phyloP scores from a whole-genome alignment of 805 yeast genomes.

The Tanozyma kutaoensis region DNA sequence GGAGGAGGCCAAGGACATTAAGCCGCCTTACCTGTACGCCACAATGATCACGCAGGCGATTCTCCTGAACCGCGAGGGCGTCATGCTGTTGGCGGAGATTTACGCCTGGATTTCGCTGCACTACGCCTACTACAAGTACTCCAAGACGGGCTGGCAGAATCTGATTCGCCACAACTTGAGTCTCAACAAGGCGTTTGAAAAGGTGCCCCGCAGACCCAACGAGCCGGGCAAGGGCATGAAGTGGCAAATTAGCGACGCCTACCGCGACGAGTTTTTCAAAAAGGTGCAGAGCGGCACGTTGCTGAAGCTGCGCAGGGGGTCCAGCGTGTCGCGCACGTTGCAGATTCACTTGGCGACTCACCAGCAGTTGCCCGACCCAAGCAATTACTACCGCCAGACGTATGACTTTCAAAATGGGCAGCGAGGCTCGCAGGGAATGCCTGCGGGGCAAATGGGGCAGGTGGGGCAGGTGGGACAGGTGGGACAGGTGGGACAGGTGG shows the following conservation, averaged over 20 bases:
- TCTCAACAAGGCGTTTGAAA: slow-evolving; percentile 92
- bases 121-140: slow-evolving; percentile 83
- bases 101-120: slow-evolving; percentile 81
- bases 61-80: slow-evolving; percentile 75
- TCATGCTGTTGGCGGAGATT: slow-evolving; percentile 80
- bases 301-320: slow-evolving; percentile 65
- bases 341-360: slow-evolving; percentile 61
- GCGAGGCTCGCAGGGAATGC: too few relatives aligned
- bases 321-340: slow-evolving; percentile 67
- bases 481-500: too few relatives aligned
- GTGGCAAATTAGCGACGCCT: slow-evolving; percentile 88
- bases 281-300: slow-evolving; percentile 69
- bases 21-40: slow-evolving; percentile 95
- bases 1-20: slow-evolving; percentile 85
- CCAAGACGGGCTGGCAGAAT: slow-evolving; percentile 97
- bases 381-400: too few relatives aligned
- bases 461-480: too few relatives aligned
- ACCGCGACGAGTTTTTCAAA: slow-evolving; percentile 69
- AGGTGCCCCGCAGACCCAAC: slow-evolving; percentile 87
- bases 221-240: slow-evolving; percentile 99
- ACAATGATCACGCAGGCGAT: slow-evolving; percentile 98
- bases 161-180: slow-evolving; percentile 92
- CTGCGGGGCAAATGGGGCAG: too few relatives aligned
- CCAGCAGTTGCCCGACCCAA: slow-evolving; percentile 36
- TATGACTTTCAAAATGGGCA: too few relatives aligned